Evolutionary conservation across 2,329 filamentous ascomycete genomes (phyloP), one percentile per base, ranked within the genome.

Genomic region (Rhinocladiella mackenziei): DNA sequence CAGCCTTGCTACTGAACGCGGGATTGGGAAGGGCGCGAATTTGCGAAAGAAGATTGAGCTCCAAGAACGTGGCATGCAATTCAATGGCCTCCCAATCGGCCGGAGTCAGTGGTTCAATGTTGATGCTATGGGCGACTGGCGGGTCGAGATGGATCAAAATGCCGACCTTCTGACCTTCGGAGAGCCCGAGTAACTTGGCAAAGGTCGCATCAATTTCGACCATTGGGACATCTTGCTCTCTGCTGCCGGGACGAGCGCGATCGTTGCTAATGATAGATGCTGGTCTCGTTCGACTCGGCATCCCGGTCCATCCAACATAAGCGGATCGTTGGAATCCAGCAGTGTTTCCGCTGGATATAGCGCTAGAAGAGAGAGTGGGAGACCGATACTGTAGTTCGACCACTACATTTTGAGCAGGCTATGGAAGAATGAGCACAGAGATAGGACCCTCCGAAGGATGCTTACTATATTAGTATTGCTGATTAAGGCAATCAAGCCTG

Each of bases 71-170:
- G 4, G 92, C 92, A 70, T 98, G 92, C 2, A 98, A 73, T 66
- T 98, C 92, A 58, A 98, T 97, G 59, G 97, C 75, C 76, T 98
- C 92, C 92, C 92, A 98, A 63, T 98, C 92, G 46, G 94, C 88
- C 1, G 91, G 81, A 0, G 92, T 97, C 58, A 97, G 69, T 23
- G 92, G 92, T 64, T 98, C 94, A 57, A 98, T 97, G 62, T 96
- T 89, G 65, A 98, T 84, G 1, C 89, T 97, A 65, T 96, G 88
- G 36, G 89, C 88, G 53, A 92, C 70, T 2, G 89, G 89, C 36
- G 91, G 91, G 62, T 98, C 89, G 52, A 96, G 70, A 65, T 98
- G 92, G 53, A 98, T 75, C 25, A 72, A 65, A 36, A 84, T 66
- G 29, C 74, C 75, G 54, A 81, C 74, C 69, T 86, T 94, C 62